A percentile compares a stretch with the other conserved stretches of the same genome.
Conservation (phyloP, 2,329 filamentous ascomycete species). For the Nigrograna mackinnonii region DNA sequence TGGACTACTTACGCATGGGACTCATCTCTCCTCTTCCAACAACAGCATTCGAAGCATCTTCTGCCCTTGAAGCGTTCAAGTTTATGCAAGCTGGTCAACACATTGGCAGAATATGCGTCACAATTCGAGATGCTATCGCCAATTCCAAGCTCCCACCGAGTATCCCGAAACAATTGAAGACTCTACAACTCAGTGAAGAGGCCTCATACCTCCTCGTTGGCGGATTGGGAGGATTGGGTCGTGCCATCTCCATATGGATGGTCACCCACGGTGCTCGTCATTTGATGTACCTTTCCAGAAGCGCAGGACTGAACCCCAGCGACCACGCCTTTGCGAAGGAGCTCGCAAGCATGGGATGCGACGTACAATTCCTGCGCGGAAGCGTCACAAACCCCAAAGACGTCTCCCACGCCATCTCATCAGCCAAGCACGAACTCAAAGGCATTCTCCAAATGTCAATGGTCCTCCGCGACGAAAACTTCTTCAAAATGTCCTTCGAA, state of each 20-base stretch:
- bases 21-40: neutral
- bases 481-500: constrained; percentile 6
- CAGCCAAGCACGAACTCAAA: constrained; percentile 1
- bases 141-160: neutral
- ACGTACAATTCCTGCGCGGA: neutral
- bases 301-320: neutral
- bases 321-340: constrained; percentile 1
- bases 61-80: constrained; percentile 6
- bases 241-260: constrained; percentile 15
- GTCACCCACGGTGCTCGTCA: constrained; percentile 13
- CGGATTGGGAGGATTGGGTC: constrained; percentile 17
- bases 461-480: constrained; percentile 6
- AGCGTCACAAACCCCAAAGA: neutral
- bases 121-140: neutral
- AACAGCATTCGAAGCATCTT: neutral
- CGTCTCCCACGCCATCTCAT: neutral
- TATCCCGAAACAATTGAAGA: neutral
- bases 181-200: constrained; percentile 2
- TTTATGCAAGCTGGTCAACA: constrained; percentile 10
- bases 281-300: constrained; percentile 11
- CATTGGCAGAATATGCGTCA: constrained; percentile 1
- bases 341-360: constrained; percentile 2
- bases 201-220: constrained; percentile 19
- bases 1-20: neutral
- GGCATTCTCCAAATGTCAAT: constrained; percentile 18